These are phyloP conservation scores for Cyphellophora attinorum DNA, from an alignment of 2,329 filamentous ascomycete species.

Conservation along the genomic window DNA sequence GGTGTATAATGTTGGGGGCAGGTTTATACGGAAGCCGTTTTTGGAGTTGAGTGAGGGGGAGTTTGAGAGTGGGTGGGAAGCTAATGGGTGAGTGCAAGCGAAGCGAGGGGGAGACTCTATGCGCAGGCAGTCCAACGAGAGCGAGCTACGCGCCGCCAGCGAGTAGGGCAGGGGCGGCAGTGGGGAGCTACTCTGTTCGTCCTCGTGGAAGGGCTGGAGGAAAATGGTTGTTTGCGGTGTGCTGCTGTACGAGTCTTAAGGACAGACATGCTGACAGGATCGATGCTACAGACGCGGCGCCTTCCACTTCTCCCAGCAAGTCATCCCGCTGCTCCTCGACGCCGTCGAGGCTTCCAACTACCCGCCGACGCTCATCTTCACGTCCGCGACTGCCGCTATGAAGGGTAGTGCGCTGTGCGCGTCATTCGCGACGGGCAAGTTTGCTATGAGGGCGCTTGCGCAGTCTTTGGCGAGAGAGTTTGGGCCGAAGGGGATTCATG, in stretches of 20 bases:
- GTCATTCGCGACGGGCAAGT: conserved; percentile 70
- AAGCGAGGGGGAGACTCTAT: not conserved
- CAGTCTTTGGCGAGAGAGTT: conserved; percentile 77
- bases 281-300: conserved; percentile 43
- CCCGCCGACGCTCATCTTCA: conserved; percentile 75
- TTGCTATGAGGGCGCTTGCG: conserved; percentile 62
- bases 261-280: not conserved
- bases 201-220: no score
- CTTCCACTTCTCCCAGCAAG: conserved; percentile 64
- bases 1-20: conserved; percentile 51
- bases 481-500: conserved; percentile 72
- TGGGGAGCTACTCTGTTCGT: no score
- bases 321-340: conserved; percentile 61
- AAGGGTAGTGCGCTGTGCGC: conserved; percentile 61
- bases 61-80: conserved; percentile 41
- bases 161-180: no score
- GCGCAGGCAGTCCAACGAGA: no score
- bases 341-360: conserved; percentile 45
- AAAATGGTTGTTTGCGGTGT: no score
- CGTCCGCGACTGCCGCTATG: conserved; percentile 72
- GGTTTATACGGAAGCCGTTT: conserved; percentile 50
- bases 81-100: conserved; percentile 43
- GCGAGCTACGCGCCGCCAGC: no score
- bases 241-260: no score
- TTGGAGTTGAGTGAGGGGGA: conserved; percentile 51